Percentiles rank a stretch among this genome's conserved stretches.
These are phyloP conservation scores for Mixia osmundae DNA, from an alignment of 1,284 basidiomycete genomes.

Conservation along the genomic window DNA sequence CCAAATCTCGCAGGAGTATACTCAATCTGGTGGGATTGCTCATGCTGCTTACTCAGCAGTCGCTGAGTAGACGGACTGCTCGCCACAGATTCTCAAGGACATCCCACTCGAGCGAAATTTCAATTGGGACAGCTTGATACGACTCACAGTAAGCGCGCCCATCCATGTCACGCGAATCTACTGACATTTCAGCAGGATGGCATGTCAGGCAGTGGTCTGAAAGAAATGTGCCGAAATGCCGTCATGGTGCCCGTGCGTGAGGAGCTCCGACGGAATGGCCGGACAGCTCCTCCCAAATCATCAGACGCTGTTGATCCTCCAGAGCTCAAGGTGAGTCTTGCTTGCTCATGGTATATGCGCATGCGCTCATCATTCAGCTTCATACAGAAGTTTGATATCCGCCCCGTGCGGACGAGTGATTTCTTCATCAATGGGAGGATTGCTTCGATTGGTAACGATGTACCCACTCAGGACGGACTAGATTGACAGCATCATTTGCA, in stretches of 20 bases:
- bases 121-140: no score
- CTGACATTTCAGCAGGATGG: constrained; percentile 55
- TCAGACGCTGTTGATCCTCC: no score
- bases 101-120: constrained; percentile 44
- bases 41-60: background rate
- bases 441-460: no score
- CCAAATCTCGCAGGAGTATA: constrained; percentile 64
- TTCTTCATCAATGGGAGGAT: no score
- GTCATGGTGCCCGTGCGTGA: constrained; percentile 80
- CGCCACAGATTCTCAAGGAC: constrained; percentile 69
- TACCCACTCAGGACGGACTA: no score
- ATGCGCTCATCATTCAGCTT: no score
- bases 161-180: constrained; percentile 32
- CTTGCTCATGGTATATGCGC: background rate
- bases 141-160: no score
- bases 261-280: no score
- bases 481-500: no score
- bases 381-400: no score
- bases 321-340: constrained; percentile 21
- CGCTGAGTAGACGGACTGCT: background rate
- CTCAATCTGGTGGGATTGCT: constrained; percentile 41
- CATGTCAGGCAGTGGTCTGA: constrained; percentile 71
- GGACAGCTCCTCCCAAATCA: no score
- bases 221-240: constrained; percentile 81
- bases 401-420: no score